A percentile compares a stretch with the other conserved stretches of the same genome.
Evolutionary conservation across 164 flowering plant genomes (phyloP).

Genomic region (Protea cynaroides): DNA sequence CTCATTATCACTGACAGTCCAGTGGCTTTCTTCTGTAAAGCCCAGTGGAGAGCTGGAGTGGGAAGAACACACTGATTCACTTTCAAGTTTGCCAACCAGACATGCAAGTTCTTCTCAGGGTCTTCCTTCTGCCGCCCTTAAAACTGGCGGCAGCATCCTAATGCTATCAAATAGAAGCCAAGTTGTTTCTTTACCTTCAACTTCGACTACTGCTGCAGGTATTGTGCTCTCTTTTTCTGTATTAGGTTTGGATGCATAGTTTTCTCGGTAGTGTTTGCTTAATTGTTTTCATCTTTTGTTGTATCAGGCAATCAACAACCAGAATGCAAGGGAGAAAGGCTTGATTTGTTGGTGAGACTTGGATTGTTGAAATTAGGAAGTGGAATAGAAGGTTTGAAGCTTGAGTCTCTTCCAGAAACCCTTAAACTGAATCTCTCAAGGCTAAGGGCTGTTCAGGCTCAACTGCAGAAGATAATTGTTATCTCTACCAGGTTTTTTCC

Average conservation of each 20-base stretch:
- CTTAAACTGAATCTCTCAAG: slow-evolving; percentile 61
- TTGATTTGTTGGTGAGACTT: slow-evolving; percentile 72
- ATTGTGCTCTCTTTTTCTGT: slow-evolving; percentile 1
- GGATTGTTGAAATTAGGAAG: slow-evolving; percentile 69
- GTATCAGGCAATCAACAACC: slow-evolving; percentile 38
- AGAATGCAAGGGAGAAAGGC: slow-evolving; percentile 74
- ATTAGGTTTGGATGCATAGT: too few relatives aligned
- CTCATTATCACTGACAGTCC: slow-evolving; percentile 49
- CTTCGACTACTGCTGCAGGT: slow-evolving; percentile 28
- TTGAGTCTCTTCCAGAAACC: slow-evolving; percentile 77
- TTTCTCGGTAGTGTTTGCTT: too few relatives aligned
- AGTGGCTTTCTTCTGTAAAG: slow-evolving; percentile 59
- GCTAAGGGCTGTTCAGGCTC: slow-evolving; percentile 68
- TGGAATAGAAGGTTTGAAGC: slow-evolving; percentile 54
- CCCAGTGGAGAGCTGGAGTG: slow-evolving; percentile 40
- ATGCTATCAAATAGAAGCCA: slow-evolving; percentile 22
- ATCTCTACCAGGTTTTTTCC: slow-evolving; percentile 57
- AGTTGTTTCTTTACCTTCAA: slow-evolving; percentile 9
- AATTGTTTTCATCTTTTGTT: slow-evolving; percentile 3
- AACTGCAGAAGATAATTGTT: slow-evolving; percentile 79
- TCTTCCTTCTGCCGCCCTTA: slow-evolving; percentile 45
- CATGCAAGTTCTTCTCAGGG: slow-evolving; percentile 28
- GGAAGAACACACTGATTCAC: too few relatives aligned
- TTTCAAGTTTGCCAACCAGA: slow-evolving; percentile 24
- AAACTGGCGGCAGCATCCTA: slow-evolving; percentile 64